Base-by-base conservation (phyloP, 495 filamentous ascomycete species). In the Penicillium taxi region DNA sequence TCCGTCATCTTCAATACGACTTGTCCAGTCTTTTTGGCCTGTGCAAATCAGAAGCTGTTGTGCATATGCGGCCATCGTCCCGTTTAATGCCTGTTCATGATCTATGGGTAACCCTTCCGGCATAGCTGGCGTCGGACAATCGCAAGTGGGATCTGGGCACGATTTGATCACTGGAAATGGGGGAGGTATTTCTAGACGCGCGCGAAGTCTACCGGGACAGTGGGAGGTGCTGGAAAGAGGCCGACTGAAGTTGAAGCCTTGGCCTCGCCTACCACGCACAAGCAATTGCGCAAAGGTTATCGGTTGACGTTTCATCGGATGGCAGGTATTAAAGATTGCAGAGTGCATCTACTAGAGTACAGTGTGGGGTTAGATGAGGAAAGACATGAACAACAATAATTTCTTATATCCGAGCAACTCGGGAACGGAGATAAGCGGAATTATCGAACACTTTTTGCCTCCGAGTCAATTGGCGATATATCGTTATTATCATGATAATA, bases 1-100 rank as follows among this genome's bases (percentile, higher is more conserved):
- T 17, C 63, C 72, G 21, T 82, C 75, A 72, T 94, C 55, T 57
- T 81, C 66, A 55, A 88, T 80, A 26, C 67, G 66, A 53, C 70
- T 75, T 12, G 71, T 70, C 91, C 91, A 98, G 56, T 96, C 84
- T 14, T 66, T 50, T 39, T 77, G 73, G 6, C 85, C 86, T 1
- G 89, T 94, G 39, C 77, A 84, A 11, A 96, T 67, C 2, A 98
- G 55, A 3, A 96, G 69, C 37, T 96, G 89, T 44, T 87, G 78
- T 12, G 77, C 70, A 55, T 95, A 91, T n/a, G 66, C 58, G 4
- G 82, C 70, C 63, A 95, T 84, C 3, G 85, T 82, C 12, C 80
- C 79, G 49, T 78, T 78, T 28, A 96, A 57, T 3, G 72, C 61
- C 35, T 74, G 78, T 21, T 72, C 57, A 44, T 72, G 70, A 56